These are phyloP conservation scores for Aspergillus quadrilineatus DNA, from an alignment of 2,329 filamentous ascomycete genomes.

Conservation along the genomic window DNA sequence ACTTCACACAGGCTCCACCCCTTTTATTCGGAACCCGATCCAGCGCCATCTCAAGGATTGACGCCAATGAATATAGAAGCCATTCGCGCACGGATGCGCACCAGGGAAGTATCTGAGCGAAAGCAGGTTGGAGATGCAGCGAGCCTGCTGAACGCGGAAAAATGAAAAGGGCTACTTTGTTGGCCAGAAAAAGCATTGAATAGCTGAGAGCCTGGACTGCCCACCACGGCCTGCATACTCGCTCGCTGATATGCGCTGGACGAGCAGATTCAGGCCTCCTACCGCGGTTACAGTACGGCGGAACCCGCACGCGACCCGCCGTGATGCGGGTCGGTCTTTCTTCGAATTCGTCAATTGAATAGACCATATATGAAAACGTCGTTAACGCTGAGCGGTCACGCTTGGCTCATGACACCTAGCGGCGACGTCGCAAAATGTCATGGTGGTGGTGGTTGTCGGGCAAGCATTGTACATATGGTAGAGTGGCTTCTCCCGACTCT, in stretches of 20 bases:
- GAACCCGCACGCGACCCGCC: background rate
- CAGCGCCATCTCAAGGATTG: slow-evolving; percentile 50
- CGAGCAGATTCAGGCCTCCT: background rate
- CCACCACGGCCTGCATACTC: background rate
- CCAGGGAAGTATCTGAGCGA: slow-evolving; percentile 75
- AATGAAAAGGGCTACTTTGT: slow-evolving; percentile 17
- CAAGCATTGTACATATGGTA: background rate
- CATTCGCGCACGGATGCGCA: slow-evolving; percentile 69
- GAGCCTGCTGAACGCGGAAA: slow-evolving; percentile 64
- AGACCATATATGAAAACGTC: background rate
- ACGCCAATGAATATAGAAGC: slow-evolving; percentile 53
- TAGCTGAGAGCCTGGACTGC: background rate
- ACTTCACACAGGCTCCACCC: slow-evolving; percentile 43
- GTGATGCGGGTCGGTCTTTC: background rate
- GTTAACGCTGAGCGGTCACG: background rate
- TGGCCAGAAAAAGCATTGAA: background rate
- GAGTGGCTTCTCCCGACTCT: background rate
- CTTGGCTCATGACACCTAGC: background rate
- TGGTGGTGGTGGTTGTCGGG: background rate
- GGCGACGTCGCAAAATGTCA: background rate
- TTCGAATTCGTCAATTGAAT: background rate
- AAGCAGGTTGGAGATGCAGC: slow-evolving; percentile 89
- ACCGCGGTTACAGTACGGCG: background rate
- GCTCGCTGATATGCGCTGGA: background rate
- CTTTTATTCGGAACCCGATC: slow-evolving; percentile 36